These are phyloP conservation scores for Ambrosia trifida DNA, from an alignment of 129 eudicot genomes.

Conservation along the genomic window DNA sequence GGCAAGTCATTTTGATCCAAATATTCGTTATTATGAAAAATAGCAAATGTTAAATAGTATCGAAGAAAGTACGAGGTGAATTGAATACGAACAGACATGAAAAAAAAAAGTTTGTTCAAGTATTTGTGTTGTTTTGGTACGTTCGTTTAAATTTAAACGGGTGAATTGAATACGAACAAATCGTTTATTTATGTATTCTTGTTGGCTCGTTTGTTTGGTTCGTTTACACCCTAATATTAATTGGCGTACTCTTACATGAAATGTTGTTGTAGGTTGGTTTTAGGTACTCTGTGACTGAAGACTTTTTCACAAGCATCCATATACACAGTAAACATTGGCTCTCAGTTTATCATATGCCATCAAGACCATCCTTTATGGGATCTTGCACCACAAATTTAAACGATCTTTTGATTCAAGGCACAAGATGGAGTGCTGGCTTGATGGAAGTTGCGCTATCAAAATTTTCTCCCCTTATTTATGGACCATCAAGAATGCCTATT, in stretches of 20 bases:
- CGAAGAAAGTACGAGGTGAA: no score
- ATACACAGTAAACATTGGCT: conserved; percentile 52
- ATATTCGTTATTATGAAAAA: background rate
- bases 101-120: no score
- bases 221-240: no score
- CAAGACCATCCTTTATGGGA: conserved; percentile 54
- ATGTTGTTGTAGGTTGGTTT: conserved; percentile 54
- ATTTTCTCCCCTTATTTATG: conserved; percentile 51
- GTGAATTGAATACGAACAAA: no score
- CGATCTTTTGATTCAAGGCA: conserved; percentile 47
- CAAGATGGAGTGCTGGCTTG: conserved; percentile 54
- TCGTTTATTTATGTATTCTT: no score
- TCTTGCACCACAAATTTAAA: conserved; percentile 41
- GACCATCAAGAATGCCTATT: conserved; percentile 41
- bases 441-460: conserved; percentile 46
- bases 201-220: no score
- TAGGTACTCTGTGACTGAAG: conserved; percentile 53
- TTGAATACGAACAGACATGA: no score
- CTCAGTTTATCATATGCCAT: conserved; percentile 50
- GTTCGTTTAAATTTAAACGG: no score
- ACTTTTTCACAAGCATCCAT: conserved; percentile 45
- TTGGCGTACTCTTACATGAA: background rate
- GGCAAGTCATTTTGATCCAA: conserved; percentile 38
- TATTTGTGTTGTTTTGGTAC: no score
- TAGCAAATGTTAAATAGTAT: no score